Evolutionary conservation across 2,329 filamentous ascomycete species (phyloP), one percentile per base, ranked within the genome.

Genomic region (Fusarium verticillioides): DNA sequence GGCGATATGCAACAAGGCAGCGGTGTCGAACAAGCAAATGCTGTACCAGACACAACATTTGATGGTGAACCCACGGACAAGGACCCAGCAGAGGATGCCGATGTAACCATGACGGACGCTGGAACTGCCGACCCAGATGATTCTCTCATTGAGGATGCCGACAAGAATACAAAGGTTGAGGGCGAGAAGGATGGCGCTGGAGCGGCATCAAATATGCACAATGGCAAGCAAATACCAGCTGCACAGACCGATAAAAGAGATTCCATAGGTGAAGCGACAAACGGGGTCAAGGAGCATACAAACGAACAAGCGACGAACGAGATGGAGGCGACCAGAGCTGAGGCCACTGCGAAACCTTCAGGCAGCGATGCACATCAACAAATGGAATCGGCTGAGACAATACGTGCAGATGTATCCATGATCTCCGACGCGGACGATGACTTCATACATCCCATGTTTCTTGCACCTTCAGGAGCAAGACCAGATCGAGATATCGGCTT

Each of bases 381-480:
- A 39, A 66, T 54, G 18, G 73, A 65, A 46, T 16, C 50, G 26
- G 56, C 57, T 43, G 74, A 69, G 43, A 49, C 58, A 67, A 65
- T 53, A 34, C 56, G 32, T 13, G 65, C 57, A 44, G 66, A 66
- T 30, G 49, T 32, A 10, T 44, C 63, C 8, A 50, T 66, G 39
- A 28, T 47, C 7, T 61, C 63, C n/a, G 67, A 72, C 32, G 59
- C n/a, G 6, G 28, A 85, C 19, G 84, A 87, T 8, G 84, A 86
- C n/a, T 88, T 87, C 34, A 88, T 96, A 66, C 92, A 96, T 79
- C 93, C 93, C 7, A 89, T 94, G 77, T 97, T 94, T 81, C 81
- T 90, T 47, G 88, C 92, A 40, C 92, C 94, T 0, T 79, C 83
- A 32, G 84, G 88, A 37, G 88, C 89, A 30, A 86, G 88, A 60